Percentiles rank a stretch among this genome's conserved stretches.
phyloP scores from a whole-genome alignment of 2,329 filamentous ascomycete genomes.

The Fusarium sp. region DNA sequence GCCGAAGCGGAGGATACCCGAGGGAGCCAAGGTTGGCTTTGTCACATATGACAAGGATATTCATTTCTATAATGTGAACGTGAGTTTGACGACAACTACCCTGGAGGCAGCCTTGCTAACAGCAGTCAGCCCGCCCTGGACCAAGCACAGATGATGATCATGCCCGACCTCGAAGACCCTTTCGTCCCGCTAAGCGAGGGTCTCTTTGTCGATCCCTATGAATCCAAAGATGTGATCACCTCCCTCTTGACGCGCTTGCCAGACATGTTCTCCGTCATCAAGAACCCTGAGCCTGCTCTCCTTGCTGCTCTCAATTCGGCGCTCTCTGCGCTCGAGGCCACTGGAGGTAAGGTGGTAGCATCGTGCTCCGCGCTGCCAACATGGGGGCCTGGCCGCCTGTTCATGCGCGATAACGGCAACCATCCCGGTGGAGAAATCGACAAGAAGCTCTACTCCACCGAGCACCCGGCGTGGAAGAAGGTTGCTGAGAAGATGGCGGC shows the following conservation, averaged over 20 bases:
- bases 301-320: conserved; percentile 88
- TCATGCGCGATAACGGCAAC: conserved; percentile 90
- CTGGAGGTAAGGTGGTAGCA: conserved; percentile 93
- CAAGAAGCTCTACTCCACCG: conserved; percentile 91
- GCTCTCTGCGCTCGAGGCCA: conserved; percentile 85
- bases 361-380: conserved; percentile 91
- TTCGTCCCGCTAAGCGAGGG: conserved; percentile 94
- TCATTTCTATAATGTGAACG: conserved; percentile 96
- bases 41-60: conserved; percentile 97
- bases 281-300: conserved; percentile 91
- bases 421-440: conserved; percentile 89
- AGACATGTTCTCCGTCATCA: conserved; percentile 87
- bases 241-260: conserved; percentile 89
- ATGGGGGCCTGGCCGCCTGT: conserved; percentile 88
- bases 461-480: conserved; percentile 91
- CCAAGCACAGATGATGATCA: conserved; percentile 97
- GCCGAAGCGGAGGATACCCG: conserved; percentile 74
- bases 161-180: conserved; percentile 97
- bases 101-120: conserved; percentile 29
- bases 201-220: conserved; percentile 93
- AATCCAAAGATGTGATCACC: conserved; percentile 89
- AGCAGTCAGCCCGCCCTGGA: conserved; percentile 77
- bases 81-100: conserved; percentile 60
- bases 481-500: conserved; percentile 90
- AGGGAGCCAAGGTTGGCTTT: conserved; percentile 91